Evolutionary conservation across 2,329 filamentous ascomycete genomes (phyloP).

Genomic region (Colletotrichum sp.): DNA sequence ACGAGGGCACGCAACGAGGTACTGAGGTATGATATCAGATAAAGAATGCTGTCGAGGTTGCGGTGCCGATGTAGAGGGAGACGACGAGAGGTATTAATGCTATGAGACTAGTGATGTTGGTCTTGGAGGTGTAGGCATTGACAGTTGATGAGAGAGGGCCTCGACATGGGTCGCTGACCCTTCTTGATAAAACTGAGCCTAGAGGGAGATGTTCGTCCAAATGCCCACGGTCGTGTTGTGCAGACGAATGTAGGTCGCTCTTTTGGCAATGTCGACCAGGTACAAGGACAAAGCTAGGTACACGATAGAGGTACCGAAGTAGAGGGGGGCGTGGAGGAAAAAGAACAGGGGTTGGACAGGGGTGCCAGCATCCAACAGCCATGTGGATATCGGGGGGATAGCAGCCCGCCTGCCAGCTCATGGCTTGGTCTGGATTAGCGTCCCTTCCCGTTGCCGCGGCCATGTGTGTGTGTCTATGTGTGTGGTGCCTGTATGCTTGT

Average conservation of each 20-base stretch:
- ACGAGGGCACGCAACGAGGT: not conserved
- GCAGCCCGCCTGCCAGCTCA: constrained; percentile 16
- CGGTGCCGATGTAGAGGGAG: not conserved
- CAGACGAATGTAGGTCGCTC: constrained; percentile 9
- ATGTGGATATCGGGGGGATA: constrained; percentile 22
- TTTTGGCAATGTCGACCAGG: not conserved
- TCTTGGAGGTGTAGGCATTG: not conserved
- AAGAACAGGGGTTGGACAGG: not conserved
- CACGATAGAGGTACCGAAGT: not conserved
- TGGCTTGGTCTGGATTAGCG: constrained; percentile 7
- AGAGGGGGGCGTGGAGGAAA: not conserved
- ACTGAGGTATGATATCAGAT: not conserved
- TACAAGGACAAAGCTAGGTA: constrained; percentile 1
- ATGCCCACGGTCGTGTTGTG: constrained; percentile 3
- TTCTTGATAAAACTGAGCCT: constrained; percentile 14
- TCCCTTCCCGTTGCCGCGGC: constrained; percentile 16
- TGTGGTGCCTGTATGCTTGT: constrained; percentile 23
- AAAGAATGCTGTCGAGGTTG: not conserved
- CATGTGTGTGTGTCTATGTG: constrained; percentile 26
- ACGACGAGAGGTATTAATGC: constrained; percentile 4
- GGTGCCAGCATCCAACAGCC: not conserved
- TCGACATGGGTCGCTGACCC: constrained; percentile 8
- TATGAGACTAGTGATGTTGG: not conserved
- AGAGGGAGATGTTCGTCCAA: not conserved
- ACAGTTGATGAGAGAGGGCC: not conserved